A percentile compares a stretch with the other conserved stretches of the same genome.
Evolutionary conservation across 805 yeast genomes (phyloP).

Genomic region (Millerozyma miso): DNA sequence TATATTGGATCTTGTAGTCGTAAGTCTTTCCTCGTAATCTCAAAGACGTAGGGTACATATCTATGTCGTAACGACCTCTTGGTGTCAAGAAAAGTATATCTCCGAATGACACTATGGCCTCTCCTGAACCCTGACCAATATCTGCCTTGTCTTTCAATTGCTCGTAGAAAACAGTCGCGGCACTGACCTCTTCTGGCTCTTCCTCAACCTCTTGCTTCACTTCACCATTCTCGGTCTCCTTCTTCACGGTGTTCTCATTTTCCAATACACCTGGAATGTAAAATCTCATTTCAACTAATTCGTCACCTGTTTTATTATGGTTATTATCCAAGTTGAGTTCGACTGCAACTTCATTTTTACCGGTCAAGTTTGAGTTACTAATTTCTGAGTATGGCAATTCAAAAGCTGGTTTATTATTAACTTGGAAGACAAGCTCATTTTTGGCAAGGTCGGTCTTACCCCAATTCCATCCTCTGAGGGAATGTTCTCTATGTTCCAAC

Average conservation of each 20-base stretch:
- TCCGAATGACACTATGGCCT: constrained; percentile 87
- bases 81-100: constrained; percentile 93
- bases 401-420: constrained; percentile 84
- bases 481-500: constrained; percentile 83
- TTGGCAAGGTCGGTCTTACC: constrained; percentile 90
- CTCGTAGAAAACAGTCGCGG: constrained; percentile 86
- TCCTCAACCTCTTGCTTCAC: constrained; percentile 25
- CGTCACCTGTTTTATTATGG: constrained; percentile 81
- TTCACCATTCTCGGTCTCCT: constrained; percentile 25
- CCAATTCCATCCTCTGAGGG: constrained; percentile 99
- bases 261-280: constrained; percentile 85
- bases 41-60: constrained; percentile 81
- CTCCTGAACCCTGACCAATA: constrained; percentile 91
- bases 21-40: constrained; percentile 96
- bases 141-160: constrained; percentile 89
- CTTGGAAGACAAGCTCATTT: constrained; percentile 81
- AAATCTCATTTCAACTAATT: constrained; percentile 89
- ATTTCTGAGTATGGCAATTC: constrained; percentile 83
- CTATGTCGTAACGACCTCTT: constrained; percentile 97
- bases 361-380: constrained; percentile 81
- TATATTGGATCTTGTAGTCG: constrained; percentile 90
- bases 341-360: constrained; percentile 89
- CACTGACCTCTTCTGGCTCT: constrained; percentile 50
- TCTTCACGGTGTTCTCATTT: constrained; percentile 31
- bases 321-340: constrained; percentile 67